Percentiles rank a stretch among this genome's conserved stretches.
phyloP scores from a whole-genome alignment of 371 early-diverging fungal genomes.

The Encephalitozoon cuniculi region DNA sequence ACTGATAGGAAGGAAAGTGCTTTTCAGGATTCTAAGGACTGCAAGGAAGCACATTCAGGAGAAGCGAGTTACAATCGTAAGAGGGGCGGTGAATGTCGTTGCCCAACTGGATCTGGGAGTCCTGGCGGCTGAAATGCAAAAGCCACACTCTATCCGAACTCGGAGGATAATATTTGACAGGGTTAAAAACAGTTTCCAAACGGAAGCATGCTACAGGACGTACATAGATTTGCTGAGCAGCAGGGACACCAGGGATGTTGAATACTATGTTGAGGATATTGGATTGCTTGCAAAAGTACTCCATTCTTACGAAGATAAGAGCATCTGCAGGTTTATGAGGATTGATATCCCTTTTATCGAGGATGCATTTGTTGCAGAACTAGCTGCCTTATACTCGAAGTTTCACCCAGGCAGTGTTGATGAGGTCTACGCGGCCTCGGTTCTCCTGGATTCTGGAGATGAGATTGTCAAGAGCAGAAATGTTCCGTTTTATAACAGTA shows the following conservation, averaged over 20 bases:
- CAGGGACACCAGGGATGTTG: background rate
- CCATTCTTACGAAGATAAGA: background rate
- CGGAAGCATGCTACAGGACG: background rate
- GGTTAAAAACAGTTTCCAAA: background rate
- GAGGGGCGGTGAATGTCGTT: background rate
- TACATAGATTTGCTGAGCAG: conserved; percentile 12
- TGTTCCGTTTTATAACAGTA: conserved; percentile 14
- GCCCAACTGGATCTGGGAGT: background rate
- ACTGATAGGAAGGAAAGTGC: background rate
- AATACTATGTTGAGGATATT: background rate
- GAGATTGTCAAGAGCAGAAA: background rate
- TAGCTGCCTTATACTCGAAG: conserved; percentile 6
- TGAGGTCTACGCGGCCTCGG: background rate
- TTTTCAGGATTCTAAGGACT: background rate
- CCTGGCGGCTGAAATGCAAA: background rate
- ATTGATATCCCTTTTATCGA: background rate
- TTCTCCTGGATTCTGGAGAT: background rate
- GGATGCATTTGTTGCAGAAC: conserved; percentile 24
- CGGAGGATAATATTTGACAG: conserved; percentile 13
- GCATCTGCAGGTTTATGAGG: conserved; percentile 5
- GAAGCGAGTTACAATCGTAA: conserved; percentile 1
- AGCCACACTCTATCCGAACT: background rate
- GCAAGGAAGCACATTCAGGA: background rate
- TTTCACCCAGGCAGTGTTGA: conserved; percentile 14
- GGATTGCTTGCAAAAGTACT: conserved; percentile 1